Conservation (phyloP, 2,329 filamentous ascomycete genomes). For the Botrytis aclada region DNA sequence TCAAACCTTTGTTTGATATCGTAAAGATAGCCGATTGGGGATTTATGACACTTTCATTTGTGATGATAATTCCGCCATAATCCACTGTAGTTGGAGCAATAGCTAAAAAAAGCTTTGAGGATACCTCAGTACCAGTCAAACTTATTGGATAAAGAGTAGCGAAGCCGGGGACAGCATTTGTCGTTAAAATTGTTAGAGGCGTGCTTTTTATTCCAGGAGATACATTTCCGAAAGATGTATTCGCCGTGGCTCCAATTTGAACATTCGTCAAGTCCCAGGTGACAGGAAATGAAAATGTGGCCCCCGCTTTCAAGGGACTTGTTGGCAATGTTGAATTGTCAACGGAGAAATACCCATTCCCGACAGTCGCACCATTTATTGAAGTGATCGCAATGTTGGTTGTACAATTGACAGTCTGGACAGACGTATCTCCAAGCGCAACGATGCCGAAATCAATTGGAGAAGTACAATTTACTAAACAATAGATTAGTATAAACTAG, state of each 20-base stretch:
- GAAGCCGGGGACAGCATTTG: constrained; percentile 38
- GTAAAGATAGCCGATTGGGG: constrained; percentile 34
- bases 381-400: constrained; percentile 39
- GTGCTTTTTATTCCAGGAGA: constrained; percentile 39
- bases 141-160: constrained; percentile 38
- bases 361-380: constrained; percentile 35
- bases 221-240: constrained; percentile 25
- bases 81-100: constrained; percentile 36
- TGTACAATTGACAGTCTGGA: constrained; percentile 35
- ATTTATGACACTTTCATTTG: constrained; percentile 19
- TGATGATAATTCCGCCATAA: constrained; percentile 12
- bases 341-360: constrained; percentile 36
- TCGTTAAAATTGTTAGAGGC: constrained; percentile 39
- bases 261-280: constrained; percentile 36
- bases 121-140: constrained; percentile 40
- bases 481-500: neutral
- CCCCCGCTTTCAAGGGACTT: constrained; percentile 35
- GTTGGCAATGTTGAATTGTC: constrained; percentile 38
- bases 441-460: constrained; percentile 40
- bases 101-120: constrained; percentile 35
- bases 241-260: constrained; percentile 20
- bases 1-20: constrained; percentile 38
- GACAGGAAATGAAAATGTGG: constrained; percentile 39
- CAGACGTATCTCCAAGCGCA: constrained; percentile 32
- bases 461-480: constrained; percentile 37